Evolutionary conservation across 257 asterid genomes (phyloP).

Genomic region (Scutellaria baicalensis): DNA sequence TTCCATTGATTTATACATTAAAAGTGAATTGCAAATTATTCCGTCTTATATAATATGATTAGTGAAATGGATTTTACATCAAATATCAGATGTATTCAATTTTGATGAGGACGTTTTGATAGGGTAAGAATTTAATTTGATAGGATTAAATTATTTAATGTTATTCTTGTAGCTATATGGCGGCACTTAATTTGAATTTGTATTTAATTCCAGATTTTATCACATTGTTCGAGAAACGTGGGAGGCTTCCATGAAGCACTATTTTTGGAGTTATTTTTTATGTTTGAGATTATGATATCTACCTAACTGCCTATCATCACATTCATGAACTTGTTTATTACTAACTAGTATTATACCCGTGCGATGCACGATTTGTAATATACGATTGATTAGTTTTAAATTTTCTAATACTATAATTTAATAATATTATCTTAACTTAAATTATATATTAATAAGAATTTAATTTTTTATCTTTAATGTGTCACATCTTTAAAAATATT

Average conservation of each 20-base stretch:
- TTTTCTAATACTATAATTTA: too few relatives aligned
- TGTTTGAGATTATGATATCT: background rate
- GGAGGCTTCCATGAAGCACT: background rate
- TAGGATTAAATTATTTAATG: background rate
- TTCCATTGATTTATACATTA: too few relatives aligned
- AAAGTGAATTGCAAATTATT: too few relatives aligned
- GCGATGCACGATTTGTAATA: too few relatives aligned
- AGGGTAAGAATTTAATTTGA: background rate
- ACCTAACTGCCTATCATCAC: constrained; percentile 10
- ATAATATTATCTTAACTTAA: too few relatives aligned
- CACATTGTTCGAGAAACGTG: constrained; percentile 6
- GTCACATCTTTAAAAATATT: too few relatives aligned
- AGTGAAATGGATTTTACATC: too few relatives aligned
- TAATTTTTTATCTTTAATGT: too few relatives aligned
- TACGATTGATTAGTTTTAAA: too few relatives aligned
- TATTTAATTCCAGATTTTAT: background rate
- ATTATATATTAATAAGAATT: too few relatives aligned
- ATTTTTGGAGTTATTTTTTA: background rate
- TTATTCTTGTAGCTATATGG: constrained; percentile 23
- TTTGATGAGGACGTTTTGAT: constrained; percentile 9
- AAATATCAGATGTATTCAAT: background rate
- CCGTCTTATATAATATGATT: too few relatives aligned
- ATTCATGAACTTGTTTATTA: constrained; percentile 24
- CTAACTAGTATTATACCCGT: too few relatives aligned
- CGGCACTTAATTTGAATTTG: constrained; percentile 26